Evolutionary conservation across 2,329 filamentous ascomycete species (phyloP).

Genomic region (Chalaropsis thielavioides): DNA sequence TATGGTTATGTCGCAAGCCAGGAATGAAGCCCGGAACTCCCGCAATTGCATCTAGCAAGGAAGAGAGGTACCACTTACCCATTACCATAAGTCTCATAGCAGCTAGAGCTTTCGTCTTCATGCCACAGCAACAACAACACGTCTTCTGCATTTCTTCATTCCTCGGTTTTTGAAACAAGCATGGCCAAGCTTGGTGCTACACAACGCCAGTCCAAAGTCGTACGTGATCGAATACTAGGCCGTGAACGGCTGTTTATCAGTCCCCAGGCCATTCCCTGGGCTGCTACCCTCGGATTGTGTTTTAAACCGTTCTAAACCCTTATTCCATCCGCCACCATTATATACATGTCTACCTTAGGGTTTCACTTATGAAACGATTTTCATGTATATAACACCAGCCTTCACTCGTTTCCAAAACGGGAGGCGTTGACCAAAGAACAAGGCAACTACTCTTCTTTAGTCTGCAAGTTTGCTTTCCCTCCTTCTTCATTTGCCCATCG

Average conservation of each 20-base stretch:
- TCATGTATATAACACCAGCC: not conserved
- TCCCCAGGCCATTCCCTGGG: too few relatives aligned
- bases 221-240: not conserved
- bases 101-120: not conserved
- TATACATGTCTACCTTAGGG: not conserved
- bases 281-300: too few relatives aligned
- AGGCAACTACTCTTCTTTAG: not conserved
- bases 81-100: not conserved
- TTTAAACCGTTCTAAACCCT: not conserved
- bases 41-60: not conserved
- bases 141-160: not conserved
- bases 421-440: not conserved
- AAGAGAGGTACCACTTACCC: not conserved
- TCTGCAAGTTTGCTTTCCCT: not conserved
- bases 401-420: not conserved
- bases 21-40: not conserved
- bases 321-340: not conserved
- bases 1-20: not conserved
- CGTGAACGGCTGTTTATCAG: too few relatives aligned
- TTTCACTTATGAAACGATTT: not conserved
- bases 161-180: not conserved
- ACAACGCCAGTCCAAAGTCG: not conserved
- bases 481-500: not conserved
- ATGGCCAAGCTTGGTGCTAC: not conserved
- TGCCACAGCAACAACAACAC: not conserved